Base-by-base conservation (phyloP, 2,329 filamentous ascomycete species). In the Exserohilum turcica region DNA sequence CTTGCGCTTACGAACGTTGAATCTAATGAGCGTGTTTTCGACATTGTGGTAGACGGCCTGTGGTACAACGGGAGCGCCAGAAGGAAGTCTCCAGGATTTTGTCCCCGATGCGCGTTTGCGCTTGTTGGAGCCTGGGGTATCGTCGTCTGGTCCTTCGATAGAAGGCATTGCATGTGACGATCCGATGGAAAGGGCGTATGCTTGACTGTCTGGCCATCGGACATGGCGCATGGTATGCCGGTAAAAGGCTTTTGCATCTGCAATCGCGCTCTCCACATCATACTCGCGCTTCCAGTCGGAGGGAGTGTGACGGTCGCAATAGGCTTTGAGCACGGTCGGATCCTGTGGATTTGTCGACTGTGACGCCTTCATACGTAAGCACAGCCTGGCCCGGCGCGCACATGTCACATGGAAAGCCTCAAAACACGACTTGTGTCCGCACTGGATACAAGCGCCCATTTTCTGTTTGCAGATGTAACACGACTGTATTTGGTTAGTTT, bases 361-460 rank as follows among this genome's bases (percentile, higher is more conserved):
- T 48, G 86, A 90, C 44, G 92, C 92, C 77, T 97, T 99, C 94
- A 99, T 99, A 76, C 93, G 93, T 60, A 99, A 80, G 70, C 91
- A 97, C 0, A 99, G 82, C 58, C 88, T 87, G 42, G 92, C 92
- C 65, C 90, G 86, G 49, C 94, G 86, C 19, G 94, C 94, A 73
- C 94, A 99, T 5, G 94, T 97, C 48, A 97, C 92, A 75, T 99
- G 94, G 73, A 99, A 99, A 7, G 94, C 94, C 68, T 93, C 88
- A 70, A 96, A 99, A 75, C 94, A 99, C 57, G 89, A 91, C 76
- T 97, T 97, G 78, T 97, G 97, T 56, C 92, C 91, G 75, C 94
- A 99, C 74, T 99, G 94, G 56, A 99, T 97, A 74, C 93, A 97
- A 35, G 94, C 93, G 18, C 94, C 94, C 94, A 99, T 99, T 66